Conservation (phyloP, 1,139 yeast species). For the Taphrina flavorubra region DNA sequence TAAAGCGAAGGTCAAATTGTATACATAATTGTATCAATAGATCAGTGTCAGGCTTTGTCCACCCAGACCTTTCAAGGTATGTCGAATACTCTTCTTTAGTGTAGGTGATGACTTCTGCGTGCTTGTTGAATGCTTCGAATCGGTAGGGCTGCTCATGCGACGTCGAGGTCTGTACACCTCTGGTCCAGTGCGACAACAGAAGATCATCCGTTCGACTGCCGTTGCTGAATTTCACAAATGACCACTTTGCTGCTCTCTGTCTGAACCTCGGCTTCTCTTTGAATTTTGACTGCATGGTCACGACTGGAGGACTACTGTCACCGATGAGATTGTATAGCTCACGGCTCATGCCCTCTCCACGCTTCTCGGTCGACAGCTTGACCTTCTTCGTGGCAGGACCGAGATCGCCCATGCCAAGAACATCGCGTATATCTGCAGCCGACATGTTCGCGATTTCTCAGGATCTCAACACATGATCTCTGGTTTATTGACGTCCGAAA, state of each 20-base stretch:
- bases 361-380: constrained; percentile 14
- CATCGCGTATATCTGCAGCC: constrained; percentile 27
- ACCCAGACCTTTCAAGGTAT: constrained; percentile 54
- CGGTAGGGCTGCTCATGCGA: constrained; percentile 59
- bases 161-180: constrained; percentile 56
- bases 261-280: constrained; percentile 69
- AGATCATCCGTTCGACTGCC: constrained; percentile 60
- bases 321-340: constrained; percentile 88
- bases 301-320: constrained; percentile 87
- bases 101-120: constrained; percentile 71
- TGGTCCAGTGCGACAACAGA: constrained; percentile 80
- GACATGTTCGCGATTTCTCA: constrained; percentile 8
- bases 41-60: constrained; percentile 81
- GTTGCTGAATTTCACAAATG: constrained; percentile 59
- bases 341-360: constrained; percentile 75
- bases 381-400: constrained; percentile 21
- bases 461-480: no score
- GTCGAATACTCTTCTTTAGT: constrained; percentile 68
- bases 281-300: constrained; percentile 60
- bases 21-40: constrained; percentile 74
- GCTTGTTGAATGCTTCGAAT: constrained; percentile 77
- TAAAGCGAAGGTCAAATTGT: constrained; percentile 85
- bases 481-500: no score
- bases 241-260: constrained; percentile 81
- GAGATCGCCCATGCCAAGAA: constrained; percentile 10